These are phyloP conservation scores for Penstemon newberryi DNA, from an alignment of 257 asterid species.

Conservation along the genomic window DNA sequence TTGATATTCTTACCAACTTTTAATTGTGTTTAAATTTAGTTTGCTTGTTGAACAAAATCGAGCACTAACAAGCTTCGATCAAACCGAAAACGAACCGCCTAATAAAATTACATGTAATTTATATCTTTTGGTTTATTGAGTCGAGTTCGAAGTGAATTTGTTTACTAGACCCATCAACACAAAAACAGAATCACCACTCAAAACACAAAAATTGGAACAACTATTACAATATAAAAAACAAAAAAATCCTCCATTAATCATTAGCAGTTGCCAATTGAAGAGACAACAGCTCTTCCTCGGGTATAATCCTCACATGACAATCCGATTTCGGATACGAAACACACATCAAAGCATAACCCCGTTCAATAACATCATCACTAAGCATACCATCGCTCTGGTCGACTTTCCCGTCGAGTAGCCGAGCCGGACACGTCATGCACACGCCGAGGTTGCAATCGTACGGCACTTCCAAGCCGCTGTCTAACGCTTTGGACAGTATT, in stretches of 20 bases:
- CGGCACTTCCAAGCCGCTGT: conserved; percentile 63
- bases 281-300: conserved; percentile 85
- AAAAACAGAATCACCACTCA: not conserved
- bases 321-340: conserved; percentile 88
- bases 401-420: conserved; percentile 67
- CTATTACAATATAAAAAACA: not conserved
- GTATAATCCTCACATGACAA: conserved; percentile 71
- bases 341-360: conserved; percentile 79
- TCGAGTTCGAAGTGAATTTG: too few species aligned
- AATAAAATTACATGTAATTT: too few species aligned
- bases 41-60: too few species aligned
- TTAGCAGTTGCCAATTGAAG: conserved; percentile 93
- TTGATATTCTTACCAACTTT: too few species aligned
- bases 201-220: not conserved
- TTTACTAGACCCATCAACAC: too few species aligned
- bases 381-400: conserved; percentile 99
- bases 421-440: conserved; percentile 96
- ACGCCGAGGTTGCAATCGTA: conserved; percentile 97
- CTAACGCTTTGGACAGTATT: conserved; percentile 70
- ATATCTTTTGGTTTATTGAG: too few species aligned
- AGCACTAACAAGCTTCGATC: too few species aligned
- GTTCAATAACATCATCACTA: conserved; percentile 89
- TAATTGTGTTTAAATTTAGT: too few species aligned
- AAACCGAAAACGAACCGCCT: too few species aligned
- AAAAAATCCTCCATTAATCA: conserved; percentile 39